A percentile compares a stretch with the other conserved stretches of the same genome.
Conservation (phyloP, 805 yeast genomes). For the Priceomyces melissophilus region DNA sequence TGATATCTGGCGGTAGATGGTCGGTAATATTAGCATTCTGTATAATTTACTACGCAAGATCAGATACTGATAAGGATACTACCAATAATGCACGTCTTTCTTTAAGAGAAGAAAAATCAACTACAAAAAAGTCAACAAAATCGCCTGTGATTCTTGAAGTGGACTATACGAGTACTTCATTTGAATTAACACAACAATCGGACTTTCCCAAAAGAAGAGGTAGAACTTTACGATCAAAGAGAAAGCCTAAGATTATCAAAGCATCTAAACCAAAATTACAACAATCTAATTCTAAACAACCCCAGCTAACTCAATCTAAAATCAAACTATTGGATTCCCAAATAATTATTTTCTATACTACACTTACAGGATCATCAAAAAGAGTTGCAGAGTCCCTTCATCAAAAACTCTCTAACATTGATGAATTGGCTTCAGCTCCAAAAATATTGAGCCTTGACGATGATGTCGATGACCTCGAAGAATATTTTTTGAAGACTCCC, state of each 20-base stretch:
- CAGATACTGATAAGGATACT: neutral
- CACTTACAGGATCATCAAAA: slow-evolving; percentile 80
- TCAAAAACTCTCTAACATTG: slow-evolving; percentile 29
- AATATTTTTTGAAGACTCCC: slow-evolving; percentile 71
- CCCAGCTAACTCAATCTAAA: slow-evolving; percentile 39
- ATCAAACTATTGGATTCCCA: slow-evolving; percentile 50
- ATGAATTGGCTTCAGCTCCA: slow-evolving; percentile 38
- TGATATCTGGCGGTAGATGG: slow-evolving; percentile 43
- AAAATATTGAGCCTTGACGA: slow-evolving; percentile 71
- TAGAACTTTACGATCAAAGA: slow-evolving; percentile 18
- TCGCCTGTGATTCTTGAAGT: slow-evolving; percentile 37
- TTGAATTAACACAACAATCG: slow-evolving; percentile 21
- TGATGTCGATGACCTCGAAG: slow-evolving; percentile 76
- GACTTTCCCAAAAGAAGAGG: neutral
- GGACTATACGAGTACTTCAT: slow-evolving; percentile 38
- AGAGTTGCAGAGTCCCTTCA: slow-evolving; percentile 57
- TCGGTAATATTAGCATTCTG: slow-evolving; percentile 26
- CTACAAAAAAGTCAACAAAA: slow-evolving; percentile 9
- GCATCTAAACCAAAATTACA: slow-evolving; percentile 27
- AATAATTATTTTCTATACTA: slow-evolving; percentile 71
- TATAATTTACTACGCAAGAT: slow-evolving; percentile 7
- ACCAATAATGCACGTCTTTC: neutral
- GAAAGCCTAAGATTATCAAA: slow-evolving; percentile 42
- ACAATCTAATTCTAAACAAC: slow-evolving; percentile 13
- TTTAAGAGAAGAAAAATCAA: neutral